These are phyloP conservation scores for Ilyonectria destructans DNA, from an alignment of 2,329 filamentous ascomycete species.

Conservation along the genomic window DNA sequence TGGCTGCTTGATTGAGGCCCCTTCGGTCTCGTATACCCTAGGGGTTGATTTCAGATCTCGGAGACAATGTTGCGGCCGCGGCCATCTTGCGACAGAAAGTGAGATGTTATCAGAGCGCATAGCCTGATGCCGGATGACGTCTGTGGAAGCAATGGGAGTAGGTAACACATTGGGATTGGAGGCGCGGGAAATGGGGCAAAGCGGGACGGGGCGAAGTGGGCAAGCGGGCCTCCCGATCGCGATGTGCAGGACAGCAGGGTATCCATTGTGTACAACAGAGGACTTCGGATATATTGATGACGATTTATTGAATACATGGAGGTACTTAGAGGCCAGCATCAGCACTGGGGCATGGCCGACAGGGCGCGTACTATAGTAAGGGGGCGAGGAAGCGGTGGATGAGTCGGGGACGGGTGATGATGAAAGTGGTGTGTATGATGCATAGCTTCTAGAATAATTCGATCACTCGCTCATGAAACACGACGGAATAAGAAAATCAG, in stretches of 20 bases:
- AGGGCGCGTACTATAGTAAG: not conserved
- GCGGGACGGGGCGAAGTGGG: slow-evolving; percentile 34
- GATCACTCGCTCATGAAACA: slow-evolving; percentile 37
- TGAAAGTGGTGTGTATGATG: slow-evolving; percentile 29
- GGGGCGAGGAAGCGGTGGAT: not conserved
- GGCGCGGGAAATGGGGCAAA: slow-evolving; percentile 22
- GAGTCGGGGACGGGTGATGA: not conserved
- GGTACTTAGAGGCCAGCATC: slow-evolving; percentile 16
- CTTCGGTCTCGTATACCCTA: slow-evolving; percentile 10
- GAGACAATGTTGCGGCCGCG: slow-evolving; percentile 36
- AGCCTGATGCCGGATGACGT: slow-evolving; percentile 36
- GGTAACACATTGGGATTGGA: slow-evolving; percentile 16
- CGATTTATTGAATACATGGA: slow-evolving; percentile 5
- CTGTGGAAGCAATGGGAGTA: slow-evolving; percentile 19
- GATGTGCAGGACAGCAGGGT: slow-evolving; percentile 10
- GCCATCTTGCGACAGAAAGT: slow-evolving; percentile 31
- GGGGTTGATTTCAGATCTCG: slow-evolving; percentile 33
- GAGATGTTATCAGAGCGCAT: slow-evolving; percentile 35
- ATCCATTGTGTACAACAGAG: not conserved
- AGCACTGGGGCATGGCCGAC: slow-evolving; percentile 21
- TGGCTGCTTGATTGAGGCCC: slow-evolving; percentile 7
- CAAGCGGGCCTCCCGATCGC: slow-evolving; percentile 28
- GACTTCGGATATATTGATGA: not conserved
- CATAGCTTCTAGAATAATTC: slow-evolving; percentile 43
- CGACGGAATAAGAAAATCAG: slow-evolving; percentile 21